Evolutionary conservation across 1,284 basidiomycete genomes (phyloP).

Genomic region (Heterobasidion occidentale): DNA sequence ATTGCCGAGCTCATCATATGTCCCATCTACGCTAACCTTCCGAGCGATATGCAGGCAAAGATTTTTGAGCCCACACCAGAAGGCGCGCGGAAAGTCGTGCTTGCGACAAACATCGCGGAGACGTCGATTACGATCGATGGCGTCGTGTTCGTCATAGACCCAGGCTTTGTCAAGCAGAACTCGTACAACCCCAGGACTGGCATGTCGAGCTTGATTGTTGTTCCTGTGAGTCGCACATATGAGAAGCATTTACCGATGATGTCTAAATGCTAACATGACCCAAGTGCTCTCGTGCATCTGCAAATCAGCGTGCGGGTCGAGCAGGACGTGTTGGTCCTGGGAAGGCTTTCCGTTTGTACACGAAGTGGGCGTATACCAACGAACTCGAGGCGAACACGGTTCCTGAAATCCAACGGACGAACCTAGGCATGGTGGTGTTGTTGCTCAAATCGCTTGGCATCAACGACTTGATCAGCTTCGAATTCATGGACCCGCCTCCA

Average conservation of each 20-base stretch:
- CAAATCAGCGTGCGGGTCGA: conserved; percentile 93
- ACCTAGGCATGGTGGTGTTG: conserved; percentile 94
- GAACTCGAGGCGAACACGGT: conserved; percentile 96
- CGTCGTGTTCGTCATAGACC: conserved; percentile 96
- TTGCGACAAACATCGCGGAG: conserved; percentile 98
- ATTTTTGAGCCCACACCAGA: conserved; percentile 99
- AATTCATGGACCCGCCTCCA: conserved; percentile 98
- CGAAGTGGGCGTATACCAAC: conserved; percentile 93
- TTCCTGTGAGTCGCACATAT: conserved; percentile 58
- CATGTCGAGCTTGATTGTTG: conserved; percentile 92
- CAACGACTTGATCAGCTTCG: conserved; percentile 96
- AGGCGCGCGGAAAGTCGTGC: conserved; percentile 92
- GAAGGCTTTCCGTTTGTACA: conserved; percentile 97
- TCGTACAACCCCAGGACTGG: conserved; percentile 95
- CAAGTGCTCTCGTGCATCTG: conserved; percentile 92
- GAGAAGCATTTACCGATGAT: neutral
- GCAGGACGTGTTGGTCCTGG: conserved; percentile 97
- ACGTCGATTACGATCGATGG: conserved; percentile 98
- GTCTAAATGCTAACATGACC: conserved; percentile 4
- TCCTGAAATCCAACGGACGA: conserved; percentile 97
- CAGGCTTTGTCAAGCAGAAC: conserved; percentile 97
- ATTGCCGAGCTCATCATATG: conserved; percentile 92
- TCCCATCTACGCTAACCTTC: conserved; percentile 97
- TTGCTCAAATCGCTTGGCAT: conserved; percentile 95
- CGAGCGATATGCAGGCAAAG: conserved; percentile 98